A percentile compares a stretch with the other conserved stretches of the same genome.
These are phyloP conservation scores for Paecilomyces dactylethromorphus DNA, from an alignment of 2,329 filamentous ascomycete genomes.

Conservation along the genomic window DNA sequence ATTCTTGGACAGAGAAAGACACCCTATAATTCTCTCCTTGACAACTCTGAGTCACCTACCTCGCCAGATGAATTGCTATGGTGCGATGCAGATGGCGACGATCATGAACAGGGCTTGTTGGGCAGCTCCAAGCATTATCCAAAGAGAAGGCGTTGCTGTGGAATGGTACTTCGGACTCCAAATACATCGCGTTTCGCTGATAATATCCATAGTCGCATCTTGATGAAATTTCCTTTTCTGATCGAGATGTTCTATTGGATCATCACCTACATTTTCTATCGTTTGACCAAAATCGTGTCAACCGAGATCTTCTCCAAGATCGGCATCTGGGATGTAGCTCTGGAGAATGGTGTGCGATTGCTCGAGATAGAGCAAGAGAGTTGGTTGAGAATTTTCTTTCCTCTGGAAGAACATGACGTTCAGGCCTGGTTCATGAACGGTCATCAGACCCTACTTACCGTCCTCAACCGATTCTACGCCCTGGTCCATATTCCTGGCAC, in stretches of 20 bases:
- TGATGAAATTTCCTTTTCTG: slow-evolving; percentile 63
- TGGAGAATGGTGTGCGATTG: slow-evolving; percentile 38
- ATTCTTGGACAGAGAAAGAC: slow-evolving; percentile 26
- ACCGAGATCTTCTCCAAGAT: slow-evolving; percentile 47
- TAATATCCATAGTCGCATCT: slow-evolving; percentile 54
- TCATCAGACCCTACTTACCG: slow-evolving; percentile 36
- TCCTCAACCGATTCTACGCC: slow-evolving; percentile 45
- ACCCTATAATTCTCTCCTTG: slow-evolving; percentile 21
- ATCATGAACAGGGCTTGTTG: slow-evolving; percentile 9
- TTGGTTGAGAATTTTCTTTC: slow-evolving; percentile 33
- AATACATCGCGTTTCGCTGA: slow-evolving; percentile 57
- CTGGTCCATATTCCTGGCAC: slow-evolving; percentile 48
- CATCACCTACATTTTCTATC: slow-evolving; percentile 59
- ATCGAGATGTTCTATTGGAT: slow-evolving; percentile 71
- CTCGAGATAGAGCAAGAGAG: slow-evolving; percentile 39
- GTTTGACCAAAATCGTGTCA: slow-evolving; percentile 49
- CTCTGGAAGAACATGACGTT: slow-evolving; percentile 36
- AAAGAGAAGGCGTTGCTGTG: slow-evolving; percentile 44
- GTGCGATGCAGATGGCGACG: background rate
- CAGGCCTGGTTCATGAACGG: slow-evolving; percentile 40
- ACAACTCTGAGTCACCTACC: slow-evolving; percentile 23
- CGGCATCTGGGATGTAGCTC: slow-evolving; percentile 41
- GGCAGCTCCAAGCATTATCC: slow-evolving; percentile 30
- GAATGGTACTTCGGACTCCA: slow-evolving; percentile 47
- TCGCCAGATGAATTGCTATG: slow-evolving; percentile 35